Conservation (phyloP, 371 early-diverging fungal species). For the Fennellomyces sp. region DNA sequence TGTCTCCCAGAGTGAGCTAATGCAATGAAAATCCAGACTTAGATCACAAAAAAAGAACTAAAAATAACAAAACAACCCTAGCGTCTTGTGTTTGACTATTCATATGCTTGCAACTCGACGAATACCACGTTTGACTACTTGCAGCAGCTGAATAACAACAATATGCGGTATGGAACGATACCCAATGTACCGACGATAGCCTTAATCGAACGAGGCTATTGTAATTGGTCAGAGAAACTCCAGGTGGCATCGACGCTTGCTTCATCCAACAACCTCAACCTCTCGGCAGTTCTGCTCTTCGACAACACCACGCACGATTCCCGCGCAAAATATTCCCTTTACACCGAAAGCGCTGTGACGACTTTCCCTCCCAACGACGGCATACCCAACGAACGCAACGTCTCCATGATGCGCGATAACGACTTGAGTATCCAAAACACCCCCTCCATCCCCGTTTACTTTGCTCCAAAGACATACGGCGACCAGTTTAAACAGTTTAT, state of each 20-base stretch:
- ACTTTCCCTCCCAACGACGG: no score
- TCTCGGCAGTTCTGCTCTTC: slow-evolving; percentile 33
- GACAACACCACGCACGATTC: slow-evolving; percentile 22
- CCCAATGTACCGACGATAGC: slow-evolving; percentile 20
- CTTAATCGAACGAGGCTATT: slow-evolving; percentile 31
- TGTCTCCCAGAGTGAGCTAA: neutral
- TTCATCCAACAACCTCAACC: slow-evolving; percentile 13
- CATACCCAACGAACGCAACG: slow-evolving; percentile 30
- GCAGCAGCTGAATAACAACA: slow-evolving; percentile 9
- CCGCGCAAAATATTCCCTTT: neutral
- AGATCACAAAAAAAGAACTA: slow-evolving; percentile 21
- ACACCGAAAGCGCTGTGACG: no score
- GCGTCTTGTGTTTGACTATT: slow-evolving; percentile 14
- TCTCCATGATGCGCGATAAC: slow-evolving; percentile 37
- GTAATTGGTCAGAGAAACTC: slow-evolving; percentile 41
- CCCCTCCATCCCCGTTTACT: slow-evolving; percentile 31
- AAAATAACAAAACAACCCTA: neutral
- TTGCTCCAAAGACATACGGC: slow-evolving; percentile 27
- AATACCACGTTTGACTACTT: slow-evolving; percentile 8
- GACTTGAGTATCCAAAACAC: slow-evolving; percentile 12
- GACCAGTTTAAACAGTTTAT: neutral
- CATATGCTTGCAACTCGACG: slow-evolving; percentile 6
- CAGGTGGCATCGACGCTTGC: slow-evolving; percentile 22
- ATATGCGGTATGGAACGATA: neutral
- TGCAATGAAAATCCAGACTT: neutral